Base-by-base conservation (phyloP, 768 basidiomycete genomes). In the Amanita pseudoporphyria region DNA sequence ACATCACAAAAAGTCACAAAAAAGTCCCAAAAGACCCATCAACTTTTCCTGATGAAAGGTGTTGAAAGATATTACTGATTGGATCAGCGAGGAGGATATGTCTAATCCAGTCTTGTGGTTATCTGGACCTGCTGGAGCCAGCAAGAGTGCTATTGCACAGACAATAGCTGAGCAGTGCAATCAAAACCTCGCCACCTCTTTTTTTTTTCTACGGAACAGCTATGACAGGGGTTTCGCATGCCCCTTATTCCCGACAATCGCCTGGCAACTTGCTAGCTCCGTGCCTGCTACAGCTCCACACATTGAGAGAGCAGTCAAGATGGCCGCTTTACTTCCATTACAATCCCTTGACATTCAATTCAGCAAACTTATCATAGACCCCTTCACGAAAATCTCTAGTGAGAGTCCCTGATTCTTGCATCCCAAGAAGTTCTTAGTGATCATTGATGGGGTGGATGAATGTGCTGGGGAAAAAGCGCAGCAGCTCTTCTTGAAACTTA, bases 401-500 rank as follows among this genome's bases (percentile, higher is more conserved):
- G 21, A 5, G 31, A 45, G 6, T 5, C 18, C 44, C 44, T 22
- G 31, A n/a, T 13, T 32, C 33, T 6, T 14, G 44, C n/a, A n/a
- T 18, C 18, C 44, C 19, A n/a, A 32, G 32, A 35, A 22, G 33
- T 12, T 10, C 36, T 24, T 48, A 9, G 33, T 48, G 5, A 28
- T 48, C 13, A 37, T 48, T 9, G 47, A 48, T 28, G 45, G n/a
- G 2, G 9, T 47, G 9, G 45, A 47, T 14, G 45, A 47, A 30
- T 47, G 45, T 13, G 19, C 16, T 12, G 6, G 10, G 4, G 37
- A 48, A 10, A 14, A 39, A 18, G 21, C 13, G 12, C 47, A 48
- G 16, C 37, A 38, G 9, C 12, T 14, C 7, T 18, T 39, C 3
- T 2, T 48, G 24, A 21, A 9, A 9, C 36, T 38, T 14, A 48